Conservation (phyloP, 352 stramenopile genomes). For the Globisporangium iwayamae region DNA sequence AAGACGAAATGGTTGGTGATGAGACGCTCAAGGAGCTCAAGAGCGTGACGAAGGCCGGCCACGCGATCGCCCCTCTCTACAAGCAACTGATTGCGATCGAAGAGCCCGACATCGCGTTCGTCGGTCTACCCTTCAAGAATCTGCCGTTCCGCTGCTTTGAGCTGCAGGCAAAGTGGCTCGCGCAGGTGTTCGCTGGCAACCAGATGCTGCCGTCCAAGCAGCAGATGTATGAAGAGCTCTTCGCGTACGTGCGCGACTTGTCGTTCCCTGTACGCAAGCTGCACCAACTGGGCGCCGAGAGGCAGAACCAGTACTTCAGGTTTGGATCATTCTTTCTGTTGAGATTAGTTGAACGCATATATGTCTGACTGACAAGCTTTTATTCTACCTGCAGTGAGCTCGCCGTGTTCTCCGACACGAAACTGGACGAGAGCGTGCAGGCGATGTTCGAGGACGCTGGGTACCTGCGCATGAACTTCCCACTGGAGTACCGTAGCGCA, state of each 20-base stretch:
- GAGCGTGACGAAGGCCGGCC: conserved; percentile 23
- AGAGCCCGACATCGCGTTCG: conserved; percentile 64
- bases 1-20: conserved; percentile 15
- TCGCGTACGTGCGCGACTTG: conserved; percentile 35
- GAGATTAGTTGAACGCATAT: too few species aligned
- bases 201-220: conserved; percentile 48
- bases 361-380: not conserved
- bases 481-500: conserved; percentile 58
- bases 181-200: conserved; percentile 45
- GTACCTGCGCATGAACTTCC: conserved; percentile 49
- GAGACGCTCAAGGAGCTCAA: conserved; percentile 30
- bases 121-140: conserved; percentile 73
- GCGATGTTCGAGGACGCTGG: conserved; percentile 68
- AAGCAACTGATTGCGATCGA: conserved; percentile 79
- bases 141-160: conserved; percentile 81
- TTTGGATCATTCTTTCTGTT: too few species aligned
- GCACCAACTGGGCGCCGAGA: conserved; percentile 55
- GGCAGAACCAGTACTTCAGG: conserved; percentile 51
- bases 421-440: conserved; percentile 43
- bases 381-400: conserved; percentile 27
- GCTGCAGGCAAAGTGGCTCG: conserved; percentile 70
- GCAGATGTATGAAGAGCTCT: conserved; percentile 68
- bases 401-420: conserved; percentile 28
- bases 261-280: conserved; percentile 52
- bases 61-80: conserved; percentile 61